These are phyloP conservation scores for Fusarium sp. DNA, from an alignment of 2,329 filamentous ascomycete genomes.

Conservation along the genomic window DNA sequence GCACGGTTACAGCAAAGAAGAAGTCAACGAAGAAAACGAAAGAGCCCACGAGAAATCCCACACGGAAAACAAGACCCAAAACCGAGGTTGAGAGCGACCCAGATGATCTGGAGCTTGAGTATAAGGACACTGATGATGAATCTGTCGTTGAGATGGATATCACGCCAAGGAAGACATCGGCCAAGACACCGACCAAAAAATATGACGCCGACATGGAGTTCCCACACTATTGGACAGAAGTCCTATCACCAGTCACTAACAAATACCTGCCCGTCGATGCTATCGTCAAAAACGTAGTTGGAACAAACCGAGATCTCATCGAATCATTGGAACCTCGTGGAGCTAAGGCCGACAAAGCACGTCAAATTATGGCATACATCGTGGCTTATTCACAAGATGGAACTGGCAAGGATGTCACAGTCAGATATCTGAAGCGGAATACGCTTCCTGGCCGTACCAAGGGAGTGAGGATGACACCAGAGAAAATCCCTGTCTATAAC, in stretches of 20 bases:
- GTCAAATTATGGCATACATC: conserved; percentile 90
- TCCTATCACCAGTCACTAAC: conserved; percentile 82
- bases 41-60: conserved; percentile 28
- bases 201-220: conserved; percentile 83
- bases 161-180: conserved; percentile 52
- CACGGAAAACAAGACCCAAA: conserved; percentile 20
- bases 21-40: conserved; percentile 14
- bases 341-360: conserved; percentile 82
- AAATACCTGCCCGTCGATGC: conserved; percentile 84
- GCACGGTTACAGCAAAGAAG: neutral
- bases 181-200: conserved; percentile 55
- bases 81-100: conserved; percentile 51
- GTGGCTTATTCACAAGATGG: conserved; percentile 85
- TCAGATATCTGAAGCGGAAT: conserved; percentile 85
- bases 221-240: conserved; percentile 94
- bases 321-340: conserved; percentile 85
- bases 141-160: conserved; percentile 66
- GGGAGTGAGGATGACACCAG: conserved; percentile 78
- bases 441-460: conserved; percentile 91
- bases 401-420: conserved; percentile 93
- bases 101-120: conserved; percentile 56
- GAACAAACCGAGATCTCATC: conserved; percentile 76
- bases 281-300: conserved; percentile 74
- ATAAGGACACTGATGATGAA: conserved; percentile 65
- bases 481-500: conserved; percentile 85